Evolutionary conservation across 2,329 filamentous ascomycete species (phyloP).

Genomic region (Pyricularia grisea): DNA sequence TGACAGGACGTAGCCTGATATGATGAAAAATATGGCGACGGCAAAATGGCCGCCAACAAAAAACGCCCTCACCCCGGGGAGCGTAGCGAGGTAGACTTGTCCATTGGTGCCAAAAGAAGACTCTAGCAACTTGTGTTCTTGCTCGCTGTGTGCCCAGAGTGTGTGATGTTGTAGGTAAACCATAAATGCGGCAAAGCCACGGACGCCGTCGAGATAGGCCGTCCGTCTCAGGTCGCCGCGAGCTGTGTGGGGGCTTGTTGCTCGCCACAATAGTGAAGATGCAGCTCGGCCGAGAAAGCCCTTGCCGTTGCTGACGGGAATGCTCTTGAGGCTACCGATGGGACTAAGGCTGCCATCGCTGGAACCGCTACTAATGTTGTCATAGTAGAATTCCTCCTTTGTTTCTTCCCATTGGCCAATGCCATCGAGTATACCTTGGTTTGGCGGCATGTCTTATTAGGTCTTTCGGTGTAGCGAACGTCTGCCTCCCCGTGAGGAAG

Average conservation of each 20-base stretch:
- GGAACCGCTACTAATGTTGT: not conserved
- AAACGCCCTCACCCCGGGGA: constrained; percentile 50
- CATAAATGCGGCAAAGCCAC: constrained; percentile 57
- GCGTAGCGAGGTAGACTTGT: constrained; percentile 35
- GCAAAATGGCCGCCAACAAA: constrained; percentile 54
- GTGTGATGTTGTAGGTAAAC: constrained; percentile 56
- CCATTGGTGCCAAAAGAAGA: constrained; percentile 41
- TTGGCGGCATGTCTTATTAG: constrained; percentile 19
- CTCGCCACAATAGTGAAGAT: constrained; percentile 1
- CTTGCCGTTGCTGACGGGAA: not conserved
- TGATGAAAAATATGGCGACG: constrained; percentile 41
- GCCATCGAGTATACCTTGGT: constrained; percentile 21
- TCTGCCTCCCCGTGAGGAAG: not conserved
- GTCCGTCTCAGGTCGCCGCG: constrained; percentile 30
- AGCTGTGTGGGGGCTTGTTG: not conserved
- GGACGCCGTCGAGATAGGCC: constrained; percentile 55
- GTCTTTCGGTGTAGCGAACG: not conserved
- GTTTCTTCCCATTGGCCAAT: constrained; percentile 19
- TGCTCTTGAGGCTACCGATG: not conserved
- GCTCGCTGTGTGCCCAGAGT: constrained; percentile 42
- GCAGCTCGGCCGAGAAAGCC: not conserved
- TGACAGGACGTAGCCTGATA: constrained; percentile 43
- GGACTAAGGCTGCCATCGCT: not conserved
- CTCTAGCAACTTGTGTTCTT: constrained; percentile 33
- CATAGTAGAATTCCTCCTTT: constrained; percentile 10